phyloP scores from a whole-genome alignment of 352 stramenopile genomes.

The Aphanomyces stellatus region DNA sequence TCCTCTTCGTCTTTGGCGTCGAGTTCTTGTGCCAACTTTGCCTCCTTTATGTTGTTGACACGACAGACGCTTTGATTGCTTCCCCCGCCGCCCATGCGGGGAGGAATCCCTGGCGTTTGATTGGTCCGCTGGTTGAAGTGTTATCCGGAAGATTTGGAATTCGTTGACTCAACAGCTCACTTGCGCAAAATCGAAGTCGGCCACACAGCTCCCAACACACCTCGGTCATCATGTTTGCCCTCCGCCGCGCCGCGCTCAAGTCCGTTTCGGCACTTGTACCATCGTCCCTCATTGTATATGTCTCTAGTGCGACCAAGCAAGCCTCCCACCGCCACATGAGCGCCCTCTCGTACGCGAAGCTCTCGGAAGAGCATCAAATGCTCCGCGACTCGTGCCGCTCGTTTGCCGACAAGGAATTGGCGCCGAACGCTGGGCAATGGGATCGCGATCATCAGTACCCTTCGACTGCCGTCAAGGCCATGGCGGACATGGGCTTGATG shows the following conservation, averaged over 20 bases:
- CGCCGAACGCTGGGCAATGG: conserved; percentile 82
- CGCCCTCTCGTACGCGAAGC: conserved; percentile 22
- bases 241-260: not conserved
- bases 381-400: conserved; percentile 93
- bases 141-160: conserved; percentile 2
- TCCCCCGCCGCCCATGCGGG: too few relatives aligned
- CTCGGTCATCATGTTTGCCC: not conserved
- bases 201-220: not conserved
- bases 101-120: too few relatives aligned
- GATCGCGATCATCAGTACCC: conserved; percentile 87
- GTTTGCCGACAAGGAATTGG: conserved; percentile 93
- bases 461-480: conserved; percentile 64
- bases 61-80: too few relatives aligned
- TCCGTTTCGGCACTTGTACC: not conserved
- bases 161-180: conserved; percentile 1
- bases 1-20: too few relatives aligned
- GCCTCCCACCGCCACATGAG: not conserved
- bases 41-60: too few relatives aligned
- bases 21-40: too few relatives aligned
- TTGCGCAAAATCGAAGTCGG: not conserved
- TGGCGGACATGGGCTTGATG: conserved; percentile 94
- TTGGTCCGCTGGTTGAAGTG: too few relatives aligned
- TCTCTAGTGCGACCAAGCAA: not conserved
- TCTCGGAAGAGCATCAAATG: conserved; percentile 95
- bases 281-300: too few relatives aligned